Conservation (phyloP, 169 alveolate genomes). For the Babesia bovis region DNA sequence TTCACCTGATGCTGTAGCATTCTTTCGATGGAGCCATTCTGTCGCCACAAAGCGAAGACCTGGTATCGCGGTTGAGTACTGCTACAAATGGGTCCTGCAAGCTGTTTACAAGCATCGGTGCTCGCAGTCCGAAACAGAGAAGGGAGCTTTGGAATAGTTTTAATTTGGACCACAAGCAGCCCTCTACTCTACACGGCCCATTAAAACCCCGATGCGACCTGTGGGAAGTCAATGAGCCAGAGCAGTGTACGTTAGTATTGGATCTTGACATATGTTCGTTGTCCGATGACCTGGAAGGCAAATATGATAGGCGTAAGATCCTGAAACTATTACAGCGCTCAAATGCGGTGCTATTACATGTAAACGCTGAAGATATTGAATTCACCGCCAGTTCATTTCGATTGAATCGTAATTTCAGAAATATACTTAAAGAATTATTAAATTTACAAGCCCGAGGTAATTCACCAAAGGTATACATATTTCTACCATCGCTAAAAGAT, state of each 20-base stretch:
- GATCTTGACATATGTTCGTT: slow-evolving; percentile 44
- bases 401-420: slow-evolving; percentile 10
- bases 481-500: neutral
- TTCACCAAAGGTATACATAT: neutral
- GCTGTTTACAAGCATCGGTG: slow-evolving; percentile 53
- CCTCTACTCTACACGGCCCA: slow-evolving; percentile 49
- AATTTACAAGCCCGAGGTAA: neutral
- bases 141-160: slow-evolving; percentile 17
- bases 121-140: slow-evolving; percentile 41
- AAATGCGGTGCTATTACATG: slow-evolving; percentile 22
- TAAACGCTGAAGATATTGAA: slow-evolving; percentile 32
- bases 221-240: slow-evolving; percentile 46
- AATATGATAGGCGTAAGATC: slow-evolving; percentile 1
- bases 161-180: slow-evolving; percentile 26
- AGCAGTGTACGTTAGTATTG: slow-evolving; percentile 31
- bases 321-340: slow-evolving; percentile 32
- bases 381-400: slow-evolving; percentile 3
- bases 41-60: neutral
- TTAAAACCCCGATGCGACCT: slow-evolving; percentile 47
- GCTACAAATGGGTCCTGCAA: slow-evolving; percentile 2
- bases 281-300: neutral
- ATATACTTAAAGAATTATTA: slow-evolving; percentile 17
- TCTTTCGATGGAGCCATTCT: slow-evolving; percentile 12
- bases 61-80: neutral
- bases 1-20: too few relatives aligned